Evolutionary conservation across 371 early-diverging fungal species (phyloP), one percentile per base, ranked within the genome.

Genomic region (Thermomucor indicae-seudaticae): DNA sequence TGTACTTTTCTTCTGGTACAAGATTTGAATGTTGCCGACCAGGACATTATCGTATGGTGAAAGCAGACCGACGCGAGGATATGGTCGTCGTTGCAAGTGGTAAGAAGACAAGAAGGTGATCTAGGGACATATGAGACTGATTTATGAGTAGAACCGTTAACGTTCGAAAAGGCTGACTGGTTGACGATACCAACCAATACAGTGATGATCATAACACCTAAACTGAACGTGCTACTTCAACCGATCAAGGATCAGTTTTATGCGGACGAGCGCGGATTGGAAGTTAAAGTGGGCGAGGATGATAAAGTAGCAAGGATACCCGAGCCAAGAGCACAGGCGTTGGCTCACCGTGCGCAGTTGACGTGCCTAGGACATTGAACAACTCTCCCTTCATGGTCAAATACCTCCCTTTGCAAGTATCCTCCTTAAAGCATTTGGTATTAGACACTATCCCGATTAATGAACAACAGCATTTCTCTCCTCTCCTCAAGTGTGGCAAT

Each of bases 121-220:
- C n/a, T n/a, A n/a, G n/a, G n/a, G n/a, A n/a, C n/a, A n/a, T n/a
- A n/a, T n/a, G n/a, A n/a, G n/a, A n/a, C n/a, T n/a, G n/a, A n/a
- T 35, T 8, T n/a, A 8, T 43, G 16, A 19, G 24, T 40, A 80
- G 92, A 92, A 60, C 92, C 92, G 11, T 59, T 91, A 34, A 92
- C 92, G 16, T 91, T 87, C 53, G 91, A 90, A 62, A 75, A 83
- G 53, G 78, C 86, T 0, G 92, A 92, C 63, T 92, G 92, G 92
- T 54, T 88, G 42, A 80, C 79, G 19, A 83, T 92, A 29, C 92
- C 92, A 2, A 83, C 85, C 14, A 92, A 92, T 51, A 88, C 87
- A 10, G 47, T 88, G 37, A 60, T 90, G 30, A 81, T 91, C 12
- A 79, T 92, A 31, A 90, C 91, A 19, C 81, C 86, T 7, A 84